Base-by-base conservation (phyloP, 495 filamentous ascomycete species). In the Hypoxylon perforatum region DNA sequence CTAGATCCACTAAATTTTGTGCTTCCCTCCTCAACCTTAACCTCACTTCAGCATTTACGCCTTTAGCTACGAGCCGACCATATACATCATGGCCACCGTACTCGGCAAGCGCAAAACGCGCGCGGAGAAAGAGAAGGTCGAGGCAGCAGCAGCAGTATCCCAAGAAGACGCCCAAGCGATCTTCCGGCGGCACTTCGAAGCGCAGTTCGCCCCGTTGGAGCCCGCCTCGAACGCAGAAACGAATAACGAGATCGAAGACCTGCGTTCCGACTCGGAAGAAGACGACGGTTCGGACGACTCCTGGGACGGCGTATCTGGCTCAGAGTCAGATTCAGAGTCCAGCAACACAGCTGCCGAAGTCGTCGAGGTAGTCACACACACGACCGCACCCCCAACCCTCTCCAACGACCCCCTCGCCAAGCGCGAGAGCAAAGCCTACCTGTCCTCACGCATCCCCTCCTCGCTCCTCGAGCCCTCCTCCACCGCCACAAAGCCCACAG, bases 141-240 rank as follows among this genome's bases (percentile, higher is more conserved):
- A 71, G 25, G 25, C 65, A 11, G 63, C 57, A 0, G 30, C 65
- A 11, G 63, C 57, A 0, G 30, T 76, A 25, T 61, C 71, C 1
- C 51, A 65, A 9, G 76, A 76, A 44, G 72, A 78, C n/a, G 78
- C 76, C 0, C 76, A 78, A 53, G 79, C 74, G 56, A 79, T 90
- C 33, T 88, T 99, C 64, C 87, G 87, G 58, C 88, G 87, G 63
- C 88, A 92, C 73, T 98, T 99, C 75, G 95, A 97, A 77, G 86
- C 90, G 8, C 88, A 89, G 69, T 98, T 97, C 77, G 85, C 88
- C 65, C 92, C 94, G 10, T 70, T 97, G 59, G 58, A 61, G 30
- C 71, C 72, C 44, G 71, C 72, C 12, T 57, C 69, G 9, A 75
- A 75, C 28, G 10, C 50, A 6, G 3, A 30, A 12, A 44, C 41